These are phyloP conservation scores for Pseudofabraea citricarpa DNA, from an alignment of 2,329 filamentous ascomycete genomes.

Conservation along the genomic window DNA sequence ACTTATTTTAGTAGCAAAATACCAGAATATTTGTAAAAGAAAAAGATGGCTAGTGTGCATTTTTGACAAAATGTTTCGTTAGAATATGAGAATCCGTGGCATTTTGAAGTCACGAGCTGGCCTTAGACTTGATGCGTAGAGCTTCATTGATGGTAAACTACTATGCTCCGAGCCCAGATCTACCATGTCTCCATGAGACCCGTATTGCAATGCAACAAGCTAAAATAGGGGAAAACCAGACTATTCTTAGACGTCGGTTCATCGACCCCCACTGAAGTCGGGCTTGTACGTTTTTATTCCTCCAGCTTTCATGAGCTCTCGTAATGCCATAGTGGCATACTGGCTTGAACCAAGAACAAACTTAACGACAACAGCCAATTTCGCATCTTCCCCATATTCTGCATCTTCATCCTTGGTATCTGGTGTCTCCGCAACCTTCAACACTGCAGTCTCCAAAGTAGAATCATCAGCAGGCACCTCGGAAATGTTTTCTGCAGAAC, in stretches of 20 bases:
- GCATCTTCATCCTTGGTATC: conserved; percentile 2
- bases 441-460: background rate
- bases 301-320: conserved; percentile 71
- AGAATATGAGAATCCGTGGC: too few relatives aligned
- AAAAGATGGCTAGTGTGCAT: too few relatives aligned
- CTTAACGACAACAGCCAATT: conserved; percentile 66
- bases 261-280: conserved; percentile 43
- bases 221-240: too few relatives aligned
- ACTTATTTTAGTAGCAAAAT: too few relatives aligned
- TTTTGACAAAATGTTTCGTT: too few relatives aligned
- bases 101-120: too few relatives aligned
- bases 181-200: background rate
- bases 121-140: too few relatives aligned
- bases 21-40: too few relatives aligned
- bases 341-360: conserved; percentile 74
- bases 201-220: background rate
- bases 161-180: too few relatives aligned
- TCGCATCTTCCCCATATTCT: conserved; percentile 23
- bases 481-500: too few relatives aligned
- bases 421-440: background rate
- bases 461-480: too few relatives aligned
- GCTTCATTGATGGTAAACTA: too few relatives aligned
- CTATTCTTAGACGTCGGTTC: conserved; percentile 1
- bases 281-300: conserved; percentile 58
- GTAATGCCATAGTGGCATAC: conserved; percentile 78